Base-by-base conservation (phyloP, 1,284 basidiomycete species). In the Baeospora myosura region DNA sequence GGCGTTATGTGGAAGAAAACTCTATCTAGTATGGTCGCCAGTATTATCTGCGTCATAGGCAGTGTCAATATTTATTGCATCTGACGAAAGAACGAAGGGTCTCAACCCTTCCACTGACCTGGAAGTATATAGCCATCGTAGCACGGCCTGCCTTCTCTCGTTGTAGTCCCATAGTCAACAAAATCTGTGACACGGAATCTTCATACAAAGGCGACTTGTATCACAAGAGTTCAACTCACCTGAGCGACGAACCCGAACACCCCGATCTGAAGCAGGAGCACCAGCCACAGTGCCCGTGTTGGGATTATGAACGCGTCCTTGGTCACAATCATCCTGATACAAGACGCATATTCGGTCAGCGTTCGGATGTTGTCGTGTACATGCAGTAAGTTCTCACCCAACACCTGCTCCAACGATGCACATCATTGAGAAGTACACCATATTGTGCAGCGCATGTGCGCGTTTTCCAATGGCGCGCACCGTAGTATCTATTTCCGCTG, bases 381-480 rank as follows among this genome's bases (percentile, higher is more conserved):
- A n/a, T n/a, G n/a, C n/a, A n/a, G 28, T 35, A 14, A 38, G 45
- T n/a, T 29, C 69, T 41, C 49, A 78, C 78, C 60, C 71, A 46
- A 77, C 46, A 7, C 63, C 58, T 1, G 76, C 69, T 1, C 74
- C 72, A 29, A 84, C 58, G 2, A 81, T 70, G 46, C 78, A 81
- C 52, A 76, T 71, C 20, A 72, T 60, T 0, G 84, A 78, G 53
- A 87, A 89, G 44, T 74, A 81, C 2, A 72, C 67, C 48, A 88
- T 69, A n/a, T 74, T 72, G 55, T 91, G 87, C 42, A 89, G 61
- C 0, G 85, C 69, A 51, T 86, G 81, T 3, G 85, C 85, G 0
- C 79, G 72, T 47, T 73, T 79, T 2, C 87, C 87, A 22, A 89
- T 82, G 5, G 76, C 76, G 3, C 84, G 72, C 26, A 90, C 75